Base-by-base conservation (phyloP, 805 yeast species). In the Priceomyces carsonii region DNA sequence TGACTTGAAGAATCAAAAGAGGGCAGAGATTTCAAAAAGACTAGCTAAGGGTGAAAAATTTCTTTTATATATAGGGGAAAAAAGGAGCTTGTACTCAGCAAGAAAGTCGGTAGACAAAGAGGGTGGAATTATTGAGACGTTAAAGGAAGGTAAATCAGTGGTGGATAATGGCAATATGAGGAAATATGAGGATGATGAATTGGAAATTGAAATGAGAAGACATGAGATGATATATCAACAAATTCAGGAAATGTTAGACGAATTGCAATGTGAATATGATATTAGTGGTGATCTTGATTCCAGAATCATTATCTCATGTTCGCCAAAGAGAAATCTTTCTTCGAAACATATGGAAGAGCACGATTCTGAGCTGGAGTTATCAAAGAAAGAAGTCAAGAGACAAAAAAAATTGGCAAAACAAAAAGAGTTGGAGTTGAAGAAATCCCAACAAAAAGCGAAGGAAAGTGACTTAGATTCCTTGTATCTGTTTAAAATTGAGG, bases 401-500 rank as follows among this genome's bases (percentile, higher is more conserved):
- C 44, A 40, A 35, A 44, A 38, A 33, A 49, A 45, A 36, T 29
- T 36, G 26, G 47, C 42, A 24, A 47, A 40, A 29, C 47, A 40
- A 8, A 46, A 42, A 26, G 40, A 47, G 21, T 43, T 46, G 22
- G 43, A 48, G 33, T 38, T 45, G 21, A 40, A 48, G 37, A 45
- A 40, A 36, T 17, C 37, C 12, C 25, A 30, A 19, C 15, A 14
- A 3, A 42, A 43, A 30, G 35, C 39, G 6, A 42, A 42, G 5
- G 69, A 58, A 18, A 61, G 57, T 2, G 69, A 66, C 38, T 57
- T 67, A 36, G 74, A 69, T 42, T 45, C 66, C 12, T 48, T 68
- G 36, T 68, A 68, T 40, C 62, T 52, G 57, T 46, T 68, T 30
- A 67, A 66, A 35, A 63, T 68, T 22, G 68, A 61, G 35, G 66